A percentile compares a stretch with the other conserved stretches of the same genome.
These are phyloP conservation scores for Ophiosphaerella herpotricha DNA, from an alignment of 2,329 filamentous ascomycete genomes.

Conservation along the genomic window DNA sequence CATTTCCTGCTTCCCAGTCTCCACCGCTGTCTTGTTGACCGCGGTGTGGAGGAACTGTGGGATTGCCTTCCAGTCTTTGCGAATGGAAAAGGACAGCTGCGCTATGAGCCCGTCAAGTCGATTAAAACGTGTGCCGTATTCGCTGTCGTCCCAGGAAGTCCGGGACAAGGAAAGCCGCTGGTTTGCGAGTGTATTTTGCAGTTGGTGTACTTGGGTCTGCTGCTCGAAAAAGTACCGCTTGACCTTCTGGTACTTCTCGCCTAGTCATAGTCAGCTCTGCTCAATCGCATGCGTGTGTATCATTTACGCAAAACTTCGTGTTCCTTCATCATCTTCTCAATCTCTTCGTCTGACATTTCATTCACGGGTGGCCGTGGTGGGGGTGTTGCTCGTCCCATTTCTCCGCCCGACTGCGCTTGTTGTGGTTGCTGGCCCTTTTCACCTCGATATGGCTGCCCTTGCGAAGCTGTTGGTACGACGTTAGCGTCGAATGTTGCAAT, in stretches of 20 bases:
- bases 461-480: conserved; percentile 50
- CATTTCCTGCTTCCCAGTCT: conserved; percentile 95
- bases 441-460: conserved; percentile 51
- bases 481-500: conserved; percentile 52
- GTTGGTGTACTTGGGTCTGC: conserved; percentile 83
- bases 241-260: conserved; percentile 96
- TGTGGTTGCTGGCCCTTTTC: conserved; percentile 36
- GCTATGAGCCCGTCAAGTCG: conserved; percentile 92
- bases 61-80: conserved; percentile 87
- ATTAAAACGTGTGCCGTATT: conserved; percentile 87
- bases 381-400: conserved; percentile 51
- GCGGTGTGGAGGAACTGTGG: conserved; percentile 79
- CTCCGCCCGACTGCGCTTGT: conserved; percentile 28
- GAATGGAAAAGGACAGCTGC: conserved; percentile 92
- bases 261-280: conserved; percentile 51
- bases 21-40: conserved; percentile 83
- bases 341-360: conserved; percentile 55
- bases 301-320: conserved; percentile 56
- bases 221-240: conserved; percentile 98
- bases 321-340: conserved; percentile 54
- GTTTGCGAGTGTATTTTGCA: conserved; percentile 97
- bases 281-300: not conserved
- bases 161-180: conserved; percentile 93
- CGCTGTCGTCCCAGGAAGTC: conserved; percentile 91
- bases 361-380: conserved; percentile 47